Evolutionary conservation across 2,329 filamentous ascomycete genomes (phyloP), one percentile per base, ranked within the genome.

Genomic region (Diatrype stigma): DNA sequence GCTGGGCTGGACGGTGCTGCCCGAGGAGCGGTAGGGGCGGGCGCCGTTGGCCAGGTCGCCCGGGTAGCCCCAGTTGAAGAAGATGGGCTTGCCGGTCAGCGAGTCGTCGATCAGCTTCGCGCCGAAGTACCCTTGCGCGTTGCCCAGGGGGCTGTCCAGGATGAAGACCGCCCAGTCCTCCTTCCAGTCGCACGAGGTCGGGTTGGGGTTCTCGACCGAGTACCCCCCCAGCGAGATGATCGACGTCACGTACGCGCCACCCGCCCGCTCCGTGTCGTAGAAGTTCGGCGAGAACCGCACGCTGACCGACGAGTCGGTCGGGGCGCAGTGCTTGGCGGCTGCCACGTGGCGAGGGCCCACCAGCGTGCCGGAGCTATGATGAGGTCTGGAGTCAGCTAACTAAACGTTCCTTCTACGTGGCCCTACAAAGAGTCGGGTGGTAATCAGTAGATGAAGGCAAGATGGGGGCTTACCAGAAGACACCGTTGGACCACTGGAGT

Each of bases 151-250:
- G 22, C 56, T 42, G 37, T 52, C 47, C n/a, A 61, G 53, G 37
- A 63, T 49, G 42, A 60, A 46, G 21, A 63, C 51, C 32, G 58
- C 56, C 58, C 59, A 63, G 54, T 63, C 60, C 7, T 51, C 51
- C 50, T 57, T 56, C 46, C 32, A 56, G 16, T 49, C 56, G 46
- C 59, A 61, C 53, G 35, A 4, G 49, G 30, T 26, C 12, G 30
- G 30, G 45, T 30, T 30, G 45, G 26, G 44, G 21, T 47, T 26
- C n/a, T n/a, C n/a, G 30, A 46, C 42, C 3, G 26, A 17, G 32
- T 37, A 48, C 17, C 21, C 32, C 17, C 23, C 1, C 28, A 46
- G 16, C 1, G 40, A 6, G 45, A 46, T 34, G 28, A 46, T 35
- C 17, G 23, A 8, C 23, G 26, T 32, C 5, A 46, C 45, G 45